phyloP scores from a whole-genome alignment of 768 basidiomycete species.

The Piloderma croceum region DNA sequence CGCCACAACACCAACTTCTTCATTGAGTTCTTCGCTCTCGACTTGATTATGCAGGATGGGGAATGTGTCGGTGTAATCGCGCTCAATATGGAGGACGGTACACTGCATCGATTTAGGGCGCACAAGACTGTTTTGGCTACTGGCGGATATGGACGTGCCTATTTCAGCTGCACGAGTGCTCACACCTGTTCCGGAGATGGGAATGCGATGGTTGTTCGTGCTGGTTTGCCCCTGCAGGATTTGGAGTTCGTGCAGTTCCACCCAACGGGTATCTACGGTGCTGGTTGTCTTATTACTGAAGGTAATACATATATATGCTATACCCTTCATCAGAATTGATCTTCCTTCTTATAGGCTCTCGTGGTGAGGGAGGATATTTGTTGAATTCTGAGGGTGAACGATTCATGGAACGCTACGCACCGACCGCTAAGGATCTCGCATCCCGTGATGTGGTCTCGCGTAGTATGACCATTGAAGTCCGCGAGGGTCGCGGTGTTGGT shows the following conservation, averaged over 20 bases:
- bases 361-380: conserved; percentile 98
- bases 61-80: conserved; percentile 99
- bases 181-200: conserved; percentile 99
- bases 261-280: conserved; percentile 98
- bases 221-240: conserved; percentile 95
- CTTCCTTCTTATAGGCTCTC: conserved; percentile 59
- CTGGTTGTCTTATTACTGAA: conserved; percentile 98
- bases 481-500: conserved; percentile 98
- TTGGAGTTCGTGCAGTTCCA: conserved; percentile 99
- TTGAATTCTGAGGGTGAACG: conserved; percentile 98
- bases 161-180: conserved; percentile 98
- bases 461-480: conserved; percentile 97
- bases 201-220: conserved; percentile 96
- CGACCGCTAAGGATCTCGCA: conserved; percentile 98
- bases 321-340: background rate
- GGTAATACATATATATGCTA: too few relatives aligned
- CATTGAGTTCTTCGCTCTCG: conserved; percentile 99
- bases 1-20: conserved; percentile 99
- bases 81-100: conserved; percentile 99
- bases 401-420: conserved; percentile 99
- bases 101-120: conserved; percentile 94
- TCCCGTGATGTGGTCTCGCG: conserved; percentile 99
- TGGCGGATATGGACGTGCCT: conserved; percentile 95
- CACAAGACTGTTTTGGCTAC: conserved; percentile 99
- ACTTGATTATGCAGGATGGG: conserved; percentile 97